Evolutionary conservation across 352 stramenopile genomes (phyloP), one percentile per base, ranked within the genome.

Genomic region (Thraustochytrium sp.): DNA sequence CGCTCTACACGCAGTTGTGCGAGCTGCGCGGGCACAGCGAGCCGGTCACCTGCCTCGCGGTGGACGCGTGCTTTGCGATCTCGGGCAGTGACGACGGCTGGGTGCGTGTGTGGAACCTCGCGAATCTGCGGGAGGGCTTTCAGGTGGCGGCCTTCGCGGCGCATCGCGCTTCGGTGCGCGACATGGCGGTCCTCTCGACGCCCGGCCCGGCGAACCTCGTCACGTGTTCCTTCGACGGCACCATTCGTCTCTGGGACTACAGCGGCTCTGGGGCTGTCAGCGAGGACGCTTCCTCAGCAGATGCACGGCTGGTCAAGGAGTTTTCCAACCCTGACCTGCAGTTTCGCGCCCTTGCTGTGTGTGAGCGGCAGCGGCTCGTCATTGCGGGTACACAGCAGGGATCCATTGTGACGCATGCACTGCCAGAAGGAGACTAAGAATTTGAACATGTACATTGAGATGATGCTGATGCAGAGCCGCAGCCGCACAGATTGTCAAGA

Each of bases 61-160:
- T 80, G 16, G 68, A 80, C n/a, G 68, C 48, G 1, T 21, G 63
- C 38, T 80, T 80, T 80, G 68, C 26, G 18, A 61, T 80, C 26
- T 63, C 44, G n/a, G 68, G 68, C 4, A 64, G 68, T n/a, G 68
- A 80, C 18, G 68, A 80, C 31, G 31, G 68, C 8, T 40, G 21
- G 29, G 34, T 80, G 8, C 37, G 48, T 13, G 53, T 80, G 5
- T 80, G 68, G 68, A 64, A 80, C 5, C 42, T 80, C 29, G 31
- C 44, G 5, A 48, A 61, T 21, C 0, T 72, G 13, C 31, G 40
- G 8, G 68, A 40, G 37, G 48, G 48, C 37, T 80, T 44, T 31
- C 23, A 72, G 31, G 38, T 80, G 16, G 31, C 31, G 9, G 29
- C 13, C 65, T 62, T 77, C 37, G 8, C 9, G 13, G 68, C 48